These are phyloP conservation scores for Paramecium tetraurelia DNA, from an alignment of 73 alveolate genomes.

Conservation along the genomic window DNA sequence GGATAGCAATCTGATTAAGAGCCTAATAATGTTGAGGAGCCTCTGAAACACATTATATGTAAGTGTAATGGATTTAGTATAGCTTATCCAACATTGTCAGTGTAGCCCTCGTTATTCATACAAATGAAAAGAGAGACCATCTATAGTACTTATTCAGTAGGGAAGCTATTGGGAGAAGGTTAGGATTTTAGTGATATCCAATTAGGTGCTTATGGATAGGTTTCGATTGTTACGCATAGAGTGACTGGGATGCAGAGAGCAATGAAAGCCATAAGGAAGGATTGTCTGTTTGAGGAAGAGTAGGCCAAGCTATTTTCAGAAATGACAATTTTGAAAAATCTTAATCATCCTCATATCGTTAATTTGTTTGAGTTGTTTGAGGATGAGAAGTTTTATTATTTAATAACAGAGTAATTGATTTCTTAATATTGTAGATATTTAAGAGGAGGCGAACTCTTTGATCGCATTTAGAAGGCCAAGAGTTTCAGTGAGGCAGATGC, in stretches of 20 bases:
- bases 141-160: constrained; percentile 24
- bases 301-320: constrained; percentile 62
- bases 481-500: constrained; percentile 60
- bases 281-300: constrained; percentile 54
- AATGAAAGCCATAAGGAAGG: constrained; percentile 87
- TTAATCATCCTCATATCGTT: constrained; percentile 56
- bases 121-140: constrained; percentile 18
- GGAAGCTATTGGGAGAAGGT: constrained; percentile 42
- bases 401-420: constrained; percentile 47
- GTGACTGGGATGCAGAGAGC: constrained; percentile 73
- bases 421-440: not conserved
- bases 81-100: not conserved
- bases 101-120: not conserved
- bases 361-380: constrained; percentile 38
- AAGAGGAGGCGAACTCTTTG: constrained; percentile 69
- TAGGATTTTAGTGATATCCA: not conserved
- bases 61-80: not conserved
- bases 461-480: constrained; percentile 32
- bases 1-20: not conserved
- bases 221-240: constrained; percentile 83
- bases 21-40: not conserved
- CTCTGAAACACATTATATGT: not conserved
- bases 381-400: constrained; percentile 51
- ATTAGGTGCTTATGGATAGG: constrained; percentile 79
- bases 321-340: constrained; percentile 68